Conservation (phyloP, 768 basidiomycete genomes). For the Fistulinella prunicolor region DNA sequence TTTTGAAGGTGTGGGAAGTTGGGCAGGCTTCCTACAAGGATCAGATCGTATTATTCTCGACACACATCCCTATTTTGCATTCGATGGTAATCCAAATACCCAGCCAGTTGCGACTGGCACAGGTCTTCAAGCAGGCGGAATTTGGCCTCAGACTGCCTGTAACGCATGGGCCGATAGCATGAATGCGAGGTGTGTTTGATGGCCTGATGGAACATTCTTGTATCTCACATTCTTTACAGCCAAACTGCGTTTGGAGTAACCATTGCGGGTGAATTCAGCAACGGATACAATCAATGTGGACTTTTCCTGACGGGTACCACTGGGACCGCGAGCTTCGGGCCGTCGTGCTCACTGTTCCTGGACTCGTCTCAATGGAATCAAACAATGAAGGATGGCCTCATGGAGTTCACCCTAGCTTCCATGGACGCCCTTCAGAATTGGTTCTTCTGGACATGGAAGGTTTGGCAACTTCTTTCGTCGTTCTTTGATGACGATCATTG, state of each 20-base stretch:
- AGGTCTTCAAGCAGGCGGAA: constrained; percentile 37
- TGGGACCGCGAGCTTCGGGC: constrained; percentile 25
- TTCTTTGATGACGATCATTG: not conserved
- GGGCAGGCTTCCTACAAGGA: constrained; percentile 53
- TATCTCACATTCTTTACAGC: constrained; percentile 24
- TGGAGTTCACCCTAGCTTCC: constrained; percentile 48
- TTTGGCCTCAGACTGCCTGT: constrained; percentile 53
- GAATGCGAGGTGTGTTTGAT: constrained; percentile 39
- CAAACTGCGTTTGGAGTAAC: constrained; percentile 64
- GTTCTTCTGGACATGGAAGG: constrained; percentile 84
- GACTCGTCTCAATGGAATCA: constrained; percentile 54
- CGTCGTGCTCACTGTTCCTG: constrained; percentile 40
- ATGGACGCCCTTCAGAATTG: constrained; percentile 69
- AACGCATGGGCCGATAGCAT: constrained; percentile 53
- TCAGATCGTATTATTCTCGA: constrained; percentile 63
- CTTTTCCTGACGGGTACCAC: constrained; percentile 41
- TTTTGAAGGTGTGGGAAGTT: constrained; percentile 45
- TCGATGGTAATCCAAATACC: constrained; percentile 38
- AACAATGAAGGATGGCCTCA: constrained; percentile 49
- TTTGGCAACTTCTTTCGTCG: constrained; percentile 13
- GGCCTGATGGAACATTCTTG: not conserved
- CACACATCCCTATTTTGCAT: constrained; percentile 68
- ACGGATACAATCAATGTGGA: constrained; percentile 65
- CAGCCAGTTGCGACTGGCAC: constrained; percentile 35
- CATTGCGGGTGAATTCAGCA: constrained; percentile 74